phyloP scores from a whole-genome alignment of 306 rosid species.

The Fragaria iinumae region DNA sequence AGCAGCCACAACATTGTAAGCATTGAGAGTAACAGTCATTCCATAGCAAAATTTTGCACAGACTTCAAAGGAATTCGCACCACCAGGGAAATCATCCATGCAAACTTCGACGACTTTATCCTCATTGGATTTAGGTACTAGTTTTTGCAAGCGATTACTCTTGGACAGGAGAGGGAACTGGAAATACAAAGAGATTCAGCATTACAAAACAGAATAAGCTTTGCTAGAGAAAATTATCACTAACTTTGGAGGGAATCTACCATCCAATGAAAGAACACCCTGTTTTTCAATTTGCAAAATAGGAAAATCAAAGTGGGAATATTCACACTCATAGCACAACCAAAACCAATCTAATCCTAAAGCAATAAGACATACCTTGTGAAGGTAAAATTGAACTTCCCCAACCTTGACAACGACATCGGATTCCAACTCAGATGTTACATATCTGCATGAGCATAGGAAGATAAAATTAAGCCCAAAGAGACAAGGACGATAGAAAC shows the following conservation, averaged over 20 bases:
- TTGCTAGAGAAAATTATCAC: neutral
- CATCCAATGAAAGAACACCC: neutral
- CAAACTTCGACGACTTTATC: slow-evolving; percentile 66
- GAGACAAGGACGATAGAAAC: neutral
- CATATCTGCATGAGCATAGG: slow-evolving; percentile 52
- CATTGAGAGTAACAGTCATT: slow-evolving; percentile 89
- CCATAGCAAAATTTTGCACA: slow-evolving; percentile 97
- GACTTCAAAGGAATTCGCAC: slow-evolving; percentile 86
- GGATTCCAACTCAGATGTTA: slow-evolving; percentile 79
- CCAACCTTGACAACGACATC: slow-evolving; percentile 70
- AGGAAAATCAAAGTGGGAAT: neutral
- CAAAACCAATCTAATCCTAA: neutral
- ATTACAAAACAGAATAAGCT: neutral
- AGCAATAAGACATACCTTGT: slow-evolving; percentile 59
- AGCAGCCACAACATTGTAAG: slow-evolving; percentile 95
- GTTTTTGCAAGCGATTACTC: slow-evolving; percentile 70
- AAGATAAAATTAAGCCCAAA: neutral
- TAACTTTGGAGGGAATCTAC: neutral
- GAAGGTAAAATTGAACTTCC: slow-evolving; percentile 83
- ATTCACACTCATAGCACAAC: neutral
- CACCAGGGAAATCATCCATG: slow-evolving; percentile 82
- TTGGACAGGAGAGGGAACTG: slow-evolving; percentile 92
- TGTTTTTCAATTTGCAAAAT: neutral
- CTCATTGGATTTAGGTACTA: slow-evolving; percentile 57
- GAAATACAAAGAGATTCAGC: slow-evolving; percentile 29